Percentiles rank a stretch among this genome's conserved stretches.
Conservation (phyloP, 169 alveolate species). For the Toxoplasma gondii region DNA sequence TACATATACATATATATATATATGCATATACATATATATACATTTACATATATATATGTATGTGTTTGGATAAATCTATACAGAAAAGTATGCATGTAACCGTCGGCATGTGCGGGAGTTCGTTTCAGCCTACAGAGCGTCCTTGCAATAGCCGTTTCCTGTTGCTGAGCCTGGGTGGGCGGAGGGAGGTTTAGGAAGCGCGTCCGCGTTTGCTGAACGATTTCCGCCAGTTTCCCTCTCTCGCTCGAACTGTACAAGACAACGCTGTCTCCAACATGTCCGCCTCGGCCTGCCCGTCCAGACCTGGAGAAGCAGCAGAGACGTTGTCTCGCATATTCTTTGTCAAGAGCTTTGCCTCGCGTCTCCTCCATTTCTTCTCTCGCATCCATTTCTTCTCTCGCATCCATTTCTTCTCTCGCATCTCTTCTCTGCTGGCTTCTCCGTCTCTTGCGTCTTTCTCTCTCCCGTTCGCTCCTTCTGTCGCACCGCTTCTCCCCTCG, state of each 20-base stretch:
- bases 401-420: not conserved
- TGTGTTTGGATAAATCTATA: too few relatives aligned
- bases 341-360: not conserved
- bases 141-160: not conserved
- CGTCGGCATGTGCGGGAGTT: too few relatives aligned
- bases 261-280: not conserved
- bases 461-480: not conserved
- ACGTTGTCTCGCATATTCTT: not conserved
- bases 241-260: not conserved
- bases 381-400: too few relatives aligned
- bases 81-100: too few relatives aligned
- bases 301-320: not conserved
- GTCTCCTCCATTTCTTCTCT: not conserved
- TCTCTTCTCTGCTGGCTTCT: too few relatives aligned
- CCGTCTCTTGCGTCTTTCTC: not conserved
- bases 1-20: too few relatives aligned
- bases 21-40: too few relatives aligned
- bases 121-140: not conserved
- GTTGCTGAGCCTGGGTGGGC: not conserved
- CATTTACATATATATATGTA: too few relatives aligned
- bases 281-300: constrained; percentile 39
- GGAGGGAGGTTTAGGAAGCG: not conserved
- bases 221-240: not conserved
- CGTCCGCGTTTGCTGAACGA: not conserved
- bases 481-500: not conserved